Conservation (phyloP, 75 land plant genomes). For the Pinus taeda region DNA sequence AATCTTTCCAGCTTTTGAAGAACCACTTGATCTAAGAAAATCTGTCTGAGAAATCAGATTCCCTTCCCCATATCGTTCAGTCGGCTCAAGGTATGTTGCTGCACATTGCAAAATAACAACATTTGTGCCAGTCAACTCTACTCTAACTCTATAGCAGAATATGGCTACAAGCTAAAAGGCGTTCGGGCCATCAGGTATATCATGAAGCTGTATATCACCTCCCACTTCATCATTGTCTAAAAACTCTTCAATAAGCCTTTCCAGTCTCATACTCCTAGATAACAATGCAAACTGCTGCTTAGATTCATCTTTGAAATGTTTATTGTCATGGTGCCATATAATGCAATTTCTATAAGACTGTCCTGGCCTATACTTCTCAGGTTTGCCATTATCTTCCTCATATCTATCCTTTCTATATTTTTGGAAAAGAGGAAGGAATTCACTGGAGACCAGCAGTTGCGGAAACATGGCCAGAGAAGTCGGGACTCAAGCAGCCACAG, state of each 20-base stretch:
- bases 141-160: conserved; percentile 80
- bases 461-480: too few species aligned
- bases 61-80: too few species aligned
- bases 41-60: too few species aligned
- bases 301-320: neutral
- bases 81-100: conserved; percentile 13
- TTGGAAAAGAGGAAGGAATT: too few species aligned
- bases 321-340: neutral
- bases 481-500: too few species aligned
- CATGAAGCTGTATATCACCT: conserved; percentile 42
- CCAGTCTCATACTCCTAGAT: too few species aligned
- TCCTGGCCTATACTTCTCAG: neutral
- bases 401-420: neutral
- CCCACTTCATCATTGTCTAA: conserved; percentile 27
- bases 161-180: conserved; percentile 76
- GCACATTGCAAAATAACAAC: conserved; percentile 56
- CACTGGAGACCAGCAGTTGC: too few species aligned
- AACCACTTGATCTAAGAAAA: too few species aligned
- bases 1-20: too few species aligned
- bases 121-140: conserved; percentile 72
- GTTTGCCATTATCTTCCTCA: neutral
- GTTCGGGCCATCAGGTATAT: conserved; percentile 77
- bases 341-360: neutral
- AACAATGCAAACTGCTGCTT: neutral
- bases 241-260: too few species aligned